Conservation (phyloP, 2,329 filamentous ascomycete species). For the Grosmannia serpens region DNA sequence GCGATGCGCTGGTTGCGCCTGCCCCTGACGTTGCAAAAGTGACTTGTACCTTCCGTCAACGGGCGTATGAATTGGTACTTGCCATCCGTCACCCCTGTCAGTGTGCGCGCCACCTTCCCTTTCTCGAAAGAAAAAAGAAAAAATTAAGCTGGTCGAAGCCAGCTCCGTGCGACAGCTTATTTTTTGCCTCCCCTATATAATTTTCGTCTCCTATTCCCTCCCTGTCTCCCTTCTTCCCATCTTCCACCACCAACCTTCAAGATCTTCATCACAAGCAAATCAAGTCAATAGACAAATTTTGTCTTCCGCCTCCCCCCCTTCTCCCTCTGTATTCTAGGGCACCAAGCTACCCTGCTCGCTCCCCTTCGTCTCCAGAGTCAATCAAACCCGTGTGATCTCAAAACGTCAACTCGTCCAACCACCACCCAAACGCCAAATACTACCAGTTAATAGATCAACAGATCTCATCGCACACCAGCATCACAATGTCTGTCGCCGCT, state of each 20-base stretch:
- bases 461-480: constrained; percentile 24
- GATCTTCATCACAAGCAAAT: constrained; percentile 26
- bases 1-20: background rate
- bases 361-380: constrained; percentile 65
- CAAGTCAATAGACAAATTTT: constrained; percentile 17
- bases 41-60: constrained; percentile 1
- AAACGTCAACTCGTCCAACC: constrained; percentile 24
- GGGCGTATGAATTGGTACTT: background rate
- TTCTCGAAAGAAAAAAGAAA: constrained; percentile 12
- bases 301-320: constrained; percentile 15
- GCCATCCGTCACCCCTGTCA: constrained; percentile 9
- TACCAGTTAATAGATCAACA: constrained; percentile 15
- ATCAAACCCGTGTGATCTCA: constrained; percentile 26
- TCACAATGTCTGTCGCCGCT: constrained; percentile 74
- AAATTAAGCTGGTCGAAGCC: constrained; percentile 2
- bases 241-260: constrained; percentile 20
- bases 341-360: constrained; percentile 73
- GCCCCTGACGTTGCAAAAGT: background rate
- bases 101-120: constrained; percentile 17
- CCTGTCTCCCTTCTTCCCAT: constrained; percentile 20
- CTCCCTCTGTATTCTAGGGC: constrained; percentile 55
- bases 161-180: constrained; percentile 4
- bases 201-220: constrained; percentile 19
- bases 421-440: constrained; percentile 2
- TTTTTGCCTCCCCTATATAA: constrained; percentile 20